These are phyloP conservation scores for Fusarium brevicatenulatum DNA, from an alignment of 2,329 filamentous ascomycete species.

Conservation along the genomic window DNA sequence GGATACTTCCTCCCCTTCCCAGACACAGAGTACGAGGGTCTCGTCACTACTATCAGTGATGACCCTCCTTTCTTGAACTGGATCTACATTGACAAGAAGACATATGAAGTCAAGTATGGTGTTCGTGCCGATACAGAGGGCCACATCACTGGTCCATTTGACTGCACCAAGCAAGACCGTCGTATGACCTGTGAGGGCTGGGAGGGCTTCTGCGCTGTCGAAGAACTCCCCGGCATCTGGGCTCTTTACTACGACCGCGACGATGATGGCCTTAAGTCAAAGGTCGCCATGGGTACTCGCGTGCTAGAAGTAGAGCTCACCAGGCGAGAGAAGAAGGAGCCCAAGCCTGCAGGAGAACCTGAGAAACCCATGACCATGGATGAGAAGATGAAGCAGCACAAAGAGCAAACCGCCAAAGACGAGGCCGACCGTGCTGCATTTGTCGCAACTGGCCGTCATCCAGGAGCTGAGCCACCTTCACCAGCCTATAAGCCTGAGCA, in stretches of 20 bases:
- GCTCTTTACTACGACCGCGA: conserved; percentile 60
- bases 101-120: conserved; percentile 59
- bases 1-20: conserved; percentile 69
- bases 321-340: conserved; percentile 58
- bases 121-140: conserved; percentile 54
- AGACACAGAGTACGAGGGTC: conserved; percentile 57
- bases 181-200: conserved; percentile 60
- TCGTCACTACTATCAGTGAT: conserved; percentile 60
- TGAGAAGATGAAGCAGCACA: conserved; percentile 46
- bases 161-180: conserved; percentile 63
- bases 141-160: conserved; percentile 59
- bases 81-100: conserved; percentile 59
- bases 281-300: conserved; percentile 57
- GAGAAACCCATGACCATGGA: conserved; percentile 38
- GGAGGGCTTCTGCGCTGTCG: conserved; percentile 62
- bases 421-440: conserved; percentile 40
- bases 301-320: conserved; percentile 66
- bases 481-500: conserved; percentile 3
- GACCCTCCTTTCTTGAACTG: conserved; percentile 62
- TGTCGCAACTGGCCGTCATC: conserved; percentile 30
- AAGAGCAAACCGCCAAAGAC: conserved; percentile 34
- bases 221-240: conserved; percentile 55
- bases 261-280: conserved; percentile 56
- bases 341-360: conserved; percentile 38
- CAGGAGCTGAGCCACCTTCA: conserved; percentile 21